Evolutionary conservation across 345 rosid species (phyloP).

Genomic region (Eucalyptus polyanthemos): DNA sequence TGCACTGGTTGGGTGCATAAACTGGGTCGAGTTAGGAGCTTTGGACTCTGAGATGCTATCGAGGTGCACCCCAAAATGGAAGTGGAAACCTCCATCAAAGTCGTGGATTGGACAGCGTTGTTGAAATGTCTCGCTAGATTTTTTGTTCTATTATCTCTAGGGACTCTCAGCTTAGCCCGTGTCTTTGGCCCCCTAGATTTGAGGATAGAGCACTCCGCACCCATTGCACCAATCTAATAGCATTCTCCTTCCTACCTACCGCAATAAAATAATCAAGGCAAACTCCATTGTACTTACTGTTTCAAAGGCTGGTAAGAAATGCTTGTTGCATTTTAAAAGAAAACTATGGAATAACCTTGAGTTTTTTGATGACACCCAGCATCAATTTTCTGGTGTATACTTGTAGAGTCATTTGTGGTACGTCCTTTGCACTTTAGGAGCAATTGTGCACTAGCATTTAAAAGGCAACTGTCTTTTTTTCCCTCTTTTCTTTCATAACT

Average conservation of each 20-base stretch:
- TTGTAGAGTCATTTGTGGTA: background rate
- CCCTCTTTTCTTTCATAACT: background rate
- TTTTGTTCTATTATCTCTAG: background rate
- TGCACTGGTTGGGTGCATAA: background rate
- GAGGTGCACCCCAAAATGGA: background rate
- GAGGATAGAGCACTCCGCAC: background rate
- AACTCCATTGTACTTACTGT: background rate
- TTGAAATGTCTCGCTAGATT: background rate
- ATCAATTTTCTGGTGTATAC: background rate
- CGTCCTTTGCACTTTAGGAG: background rate
- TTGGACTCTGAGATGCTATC: background rate
- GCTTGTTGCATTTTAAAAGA: background rate
- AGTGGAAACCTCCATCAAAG: background rate
- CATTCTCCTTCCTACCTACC: background rate
- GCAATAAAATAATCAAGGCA: background rate
- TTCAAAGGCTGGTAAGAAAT: background rate
- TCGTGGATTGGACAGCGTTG: background rate
- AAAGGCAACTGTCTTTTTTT: background rate
- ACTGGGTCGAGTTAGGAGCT: background rate
- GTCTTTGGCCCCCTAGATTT: background rate
- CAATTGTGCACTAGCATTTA: background rate
- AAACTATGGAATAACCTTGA: background rate
- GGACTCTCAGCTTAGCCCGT: background rate
- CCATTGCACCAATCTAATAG: background rate
- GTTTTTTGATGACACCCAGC: background rate